These are phyloP conservation scores for Lachnellula suecica DNA, from an alignment of 2,329 filamentous ascomycete genomes.

Conservation along the genomic window DNA sequence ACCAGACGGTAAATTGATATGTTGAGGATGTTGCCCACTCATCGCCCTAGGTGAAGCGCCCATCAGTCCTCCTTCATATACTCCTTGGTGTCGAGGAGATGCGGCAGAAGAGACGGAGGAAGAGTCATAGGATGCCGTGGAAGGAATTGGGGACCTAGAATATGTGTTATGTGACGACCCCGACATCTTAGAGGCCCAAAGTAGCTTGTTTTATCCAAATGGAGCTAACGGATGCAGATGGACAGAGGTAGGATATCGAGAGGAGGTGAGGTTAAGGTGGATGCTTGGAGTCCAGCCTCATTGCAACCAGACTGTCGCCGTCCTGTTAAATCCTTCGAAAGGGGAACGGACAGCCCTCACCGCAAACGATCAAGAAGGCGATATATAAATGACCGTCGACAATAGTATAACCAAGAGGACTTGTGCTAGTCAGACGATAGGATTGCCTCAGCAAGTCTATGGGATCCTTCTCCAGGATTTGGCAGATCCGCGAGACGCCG, in stretches of 20 bases:
- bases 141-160: constrained; percentile 60
- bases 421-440: constrained; percentile 20
- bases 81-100: constrained; percentile 54
- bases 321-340: constrained; percentile 6
- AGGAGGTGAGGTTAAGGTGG: constrained; percentile 13
- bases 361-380: background rate
- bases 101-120: constrained; percentile 62
- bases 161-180: constrained; percentile 56
- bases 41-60: constrained; percentile 50
- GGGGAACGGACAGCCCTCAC: constrained; percentile 5
- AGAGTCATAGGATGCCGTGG: constrained; percentile 62
- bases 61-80: constrained; percentile 54
- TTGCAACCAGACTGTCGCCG: constrained; percentile 17
- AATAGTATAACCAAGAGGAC: constrained; percentile 6
- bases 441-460: constrained; percentile 5
- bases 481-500: constrained; percentile 26
- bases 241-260: constrained; percentile 16
- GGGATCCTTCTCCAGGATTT: constrained; percentile 19
- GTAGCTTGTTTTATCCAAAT: constrained; percentile 21
- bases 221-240: constrained; percentile 11
- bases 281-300: constrained; percentile 22
- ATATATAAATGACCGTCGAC: constrained; percentile 4
- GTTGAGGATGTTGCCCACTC: constrained; percentile 48
- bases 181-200: constrained; percentile 44
- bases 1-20: constrained; percentile 52